phyloP scores from a whole-genome alignment of 2,329 filamentous ascomycete species.

The Trichoderma polysporum region DNA sequence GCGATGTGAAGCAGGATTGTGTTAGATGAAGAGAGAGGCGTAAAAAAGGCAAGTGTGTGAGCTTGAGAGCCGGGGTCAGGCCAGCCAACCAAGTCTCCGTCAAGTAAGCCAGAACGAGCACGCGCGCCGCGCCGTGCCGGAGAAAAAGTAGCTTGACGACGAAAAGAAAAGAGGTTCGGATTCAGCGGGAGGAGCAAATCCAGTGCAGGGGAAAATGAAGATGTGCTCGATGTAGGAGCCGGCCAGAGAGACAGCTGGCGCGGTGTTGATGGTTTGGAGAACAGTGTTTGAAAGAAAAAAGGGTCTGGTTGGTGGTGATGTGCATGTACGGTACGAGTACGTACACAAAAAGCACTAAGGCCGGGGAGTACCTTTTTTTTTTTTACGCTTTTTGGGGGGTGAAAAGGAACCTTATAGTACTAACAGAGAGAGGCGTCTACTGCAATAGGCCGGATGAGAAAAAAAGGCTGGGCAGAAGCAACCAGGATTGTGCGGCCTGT shows the following conservation, averaged over 20 bases:
- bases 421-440: background rate
- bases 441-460: conserved; percentile 8
- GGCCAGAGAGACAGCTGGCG: background rate
- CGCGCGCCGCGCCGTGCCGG: conserved; percentile 18
- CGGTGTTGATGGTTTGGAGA: conserved; percentile 18
- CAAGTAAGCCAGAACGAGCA: conserved; percentile 20
- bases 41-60: conserved; percentile 9
- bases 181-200: background rate
- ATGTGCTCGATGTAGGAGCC: background rate
- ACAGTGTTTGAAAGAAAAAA: conserved; percentile 23
- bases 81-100: conserved; percentile 20
- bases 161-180: background rate
- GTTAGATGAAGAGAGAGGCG: conserved; percentile 4
- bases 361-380: conserved; percentile 4
- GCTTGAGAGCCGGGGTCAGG: conserved; percentile 18
- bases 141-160: background rate
- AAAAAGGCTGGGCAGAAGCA: conserved; percentile 6
- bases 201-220: background rate
- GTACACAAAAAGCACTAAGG: conserved; percentile 4
- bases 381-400: background rate
- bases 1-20: background rate
- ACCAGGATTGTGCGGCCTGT: background rate
- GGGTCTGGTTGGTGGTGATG: conserved; percentile 18
- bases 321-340: conserved; percentile 15
- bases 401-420: conserved; percentile 5